A percentile compares a stretch with the other conserved stretches of the same genome.
These are phyloP conservation scores for Solanum piurae DNA, from an alignment of 257 asterid genomes.

Conservation along the genomic window DNA sequence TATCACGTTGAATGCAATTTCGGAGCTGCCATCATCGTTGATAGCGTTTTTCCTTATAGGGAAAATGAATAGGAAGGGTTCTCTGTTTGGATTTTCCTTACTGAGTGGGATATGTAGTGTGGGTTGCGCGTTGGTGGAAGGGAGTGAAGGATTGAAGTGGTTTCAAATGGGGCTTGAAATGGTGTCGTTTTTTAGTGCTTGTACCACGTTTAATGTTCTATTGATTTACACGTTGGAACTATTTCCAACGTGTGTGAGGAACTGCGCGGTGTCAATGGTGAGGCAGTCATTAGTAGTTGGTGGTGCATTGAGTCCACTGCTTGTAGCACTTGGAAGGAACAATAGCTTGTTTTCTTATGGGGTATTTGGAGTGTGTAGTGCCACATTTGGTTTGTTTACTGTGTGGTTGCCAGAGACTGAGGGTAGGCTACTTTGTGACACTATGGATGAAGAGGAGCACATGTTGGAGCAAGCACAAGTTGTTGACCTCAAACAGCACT, in stretches of 20 bases:
- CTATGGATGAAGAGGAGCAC: constrained; percentile 47
- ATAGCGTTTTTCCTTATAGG: constrained; percentile 24
- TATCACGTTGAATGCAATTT: constrained; percentile 43
- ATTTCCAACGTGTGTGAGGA: constrained; percentile 68
- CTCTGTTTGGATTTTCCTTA: constrained; percentile 19
- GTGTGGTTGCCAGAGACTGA: constrained; percentile 55
- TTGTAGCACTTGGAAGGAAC: constrained; percentile 44
- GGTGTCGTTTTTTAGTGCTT: constrained; percentile 42
- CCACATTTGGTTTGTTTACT: constrained; percentile 24
- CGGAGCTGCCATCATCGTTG: constrained; percentile 51
- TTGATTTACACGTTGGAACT: constrained; percentile 52
- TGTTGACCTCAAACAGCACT: background rate
- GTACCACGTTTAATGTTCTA: constrained; percentile 33
- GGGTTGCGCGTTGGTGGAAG: constrained; percentile 17
- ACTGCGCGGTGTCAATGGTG: constrained; percentile 64
- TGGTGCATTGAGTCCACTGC: constrained; percentile 38
- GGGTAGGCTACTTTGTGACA: constrained; percentile 38
- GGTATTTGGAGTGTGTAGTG: constrained; percentile 39
- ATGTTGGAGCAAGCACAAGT: background rate
- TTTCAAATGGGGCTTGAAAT: constrained; percentile 39
- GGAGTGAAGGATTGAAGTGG: background rate
- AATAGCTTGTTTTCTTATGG: constrained; percentile 34
- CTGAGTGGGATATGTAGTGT: constrained; percentile 49
- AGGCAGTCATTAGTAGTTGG: constrained; percentile 55
- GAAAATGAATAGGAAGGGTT: constrained; percentile 21